Evolutionary conservation across 306 rosid genomes (phyloP).

Genomic region (Psophocarpus tetragonolobus): DNA sequence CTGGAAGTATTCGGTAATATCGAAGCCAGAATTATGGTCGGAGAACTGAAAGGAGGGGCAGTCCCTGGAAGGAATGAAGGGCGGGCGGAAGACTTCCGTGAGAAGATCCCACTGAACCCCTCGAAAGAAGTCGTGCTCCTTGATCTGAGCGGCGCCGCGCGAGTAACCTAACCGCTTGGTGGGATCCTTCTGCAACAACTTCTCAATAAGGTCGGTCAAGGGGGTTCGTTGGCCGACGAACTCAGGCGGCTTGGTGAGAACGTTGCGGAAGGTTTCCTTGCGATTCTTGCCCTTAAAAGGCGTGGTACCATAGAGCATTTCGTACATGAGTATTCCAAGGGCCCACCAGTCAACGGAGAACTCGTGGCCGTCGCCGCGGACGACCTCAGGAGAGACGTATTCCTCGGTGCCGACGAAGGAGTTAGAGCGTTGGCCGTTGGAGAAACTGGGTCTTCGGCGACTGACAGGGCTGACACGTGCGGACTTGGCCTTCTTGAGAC

Average conservation of each 20-base stretch:
- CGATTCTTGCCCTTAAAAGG: constrained; percentile 87
- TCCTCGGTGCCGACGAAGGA: constrained; percentile 97
- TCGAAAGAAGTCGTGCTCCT: constrained; percentile 73
- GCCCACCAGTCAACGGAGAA: constrained; percentile 99
- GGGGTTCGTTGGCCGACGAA: constrained; percentile 62
- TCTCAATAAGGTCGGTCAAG: constrained; percentile 70
- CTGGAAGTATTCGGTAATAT: constrained; percentile 58
- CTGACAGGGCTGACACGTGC: constrained; percentile 94
- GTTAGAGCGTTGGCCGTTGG: constrained; percentile 78
- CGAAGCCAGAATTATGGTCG: neutral
- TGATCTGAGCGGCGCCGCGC: constrained; percentile 80
- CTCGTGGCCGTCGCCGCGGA: constrained; percentile 92
- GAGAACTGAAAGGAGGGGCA: constrained; percentile 19
- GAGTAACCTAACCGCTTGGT: constrained; percentile 67
- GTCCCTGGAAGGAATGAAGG: constrained; percentile 68
- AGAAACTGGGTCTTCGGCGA: constrained; percentile 63
- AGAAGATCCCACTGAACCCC: constrained; percentile 80
- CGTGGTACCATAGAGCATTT: constrained; percentile 78
- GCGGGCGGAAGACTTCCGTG: constrained; percentile 73
- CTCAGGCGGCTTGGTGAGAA: constrained; percentile 66
- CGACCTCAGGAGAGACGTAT: constrained; percentile 89
- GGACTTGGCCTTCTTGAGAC: constrained; percentile 69
- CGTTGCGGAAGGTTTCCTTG: constrained; percentile 84
- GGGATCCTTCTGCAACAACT: constrained; percentile 79
- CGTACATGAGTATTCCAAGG: constrained; percentile 77